Percentiles rank a stretch among this genome's conserved stretches.
phyloP scores from a whole-genome alignment of 495 filamentous ascomycete genomes.

The Penicillium cataractarum region DNA sequence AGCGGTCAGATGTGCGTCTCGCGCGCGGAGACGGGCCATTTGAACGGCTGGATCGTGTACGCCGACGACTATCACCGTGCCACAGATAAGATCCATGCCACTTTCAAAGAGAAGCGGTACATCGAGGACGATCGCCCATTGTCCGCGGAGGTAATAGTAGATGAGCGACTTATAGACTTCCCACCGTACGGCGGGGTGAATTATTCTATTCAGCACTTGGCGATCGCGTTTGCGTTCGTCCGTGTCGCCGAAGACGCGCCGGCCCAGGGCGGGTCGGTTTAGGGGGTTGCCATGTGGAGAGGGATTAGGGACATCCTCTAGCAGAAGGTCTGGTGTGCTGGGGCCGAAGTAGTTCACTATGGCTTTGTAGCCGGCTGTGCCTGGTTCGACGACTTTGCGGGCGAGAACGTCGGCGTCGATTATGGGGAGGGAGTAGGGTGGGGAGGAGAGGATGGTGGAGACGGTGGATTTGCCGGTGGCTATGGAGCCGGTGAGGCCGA shows the following conservation, averaged over 20 bases:
- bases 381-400: conserved; percentile 88
- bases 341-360: conserved; percentile 80
- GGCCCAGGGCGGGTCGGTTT: conserved; percentile 83
- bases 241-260: conserved; percentile 78
- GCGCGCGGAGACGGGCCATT: conserved; percentile 70
- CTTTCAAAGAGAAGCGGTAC: conserved; percentile 90
- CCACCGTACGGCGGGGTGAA: conserved; percentile 81
- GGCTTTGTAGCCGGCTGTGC: conserved; percentile 75
- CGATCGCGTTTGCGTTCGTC: conserved; percentile 67
- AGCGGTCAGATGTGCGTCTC: conserved; percentile 70
- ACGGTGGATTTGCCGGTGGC: conserved; percentile 98
- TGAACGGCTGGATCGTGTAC: conserved; percentile 75
- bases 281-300: conserved; percentile 65
- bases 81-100: conserved; percentile 78
- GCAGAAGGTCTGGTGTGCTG: conserved; percentile 81
- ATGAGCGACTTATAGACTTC: conserved; percentile 73
- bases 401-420: conserved; percentile 95
- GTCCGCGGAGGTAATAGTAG: conserved; percentile 66
- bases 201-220: conserved; percentile 79
- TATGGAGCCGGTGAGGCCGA: conserved; percentile 96
- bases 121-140: conserved; percentile 90
- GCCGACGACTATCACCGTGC: conserved; percentile 81
- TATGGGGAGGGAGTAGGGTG: conserved; percentile 85
- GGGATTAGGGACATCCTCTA: conserved; percentile 40
- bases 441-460: conserved; percentile 73